Evolutionary conservation across 2,329 filamentous ascomycete genomes (phyloP).

Genomic region (Colletotrichum magnum): DNA sequence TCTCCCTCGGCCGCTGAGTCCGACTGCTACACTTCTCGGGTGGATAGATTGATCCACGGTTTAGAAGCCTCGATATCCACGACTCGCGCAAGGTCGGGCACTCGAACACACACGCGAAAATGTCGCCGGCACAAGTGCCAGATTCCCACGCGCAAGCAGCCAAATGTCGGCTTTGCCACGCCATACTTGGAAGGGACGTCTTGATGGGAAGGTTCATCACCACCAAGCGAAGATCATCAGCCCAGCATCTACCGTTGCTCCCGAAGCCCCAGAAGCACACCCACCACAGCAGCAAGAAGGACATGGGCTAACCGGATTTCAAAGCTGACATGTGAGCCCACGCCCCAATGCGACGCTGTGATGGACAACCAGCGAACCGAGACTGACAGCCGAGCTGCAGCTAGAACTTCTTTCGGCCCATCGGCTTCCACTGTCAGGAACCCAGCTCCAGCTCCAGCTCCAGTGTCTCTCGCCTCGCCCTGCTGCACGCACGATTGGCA

Average conservation of each 20-base stretch:
- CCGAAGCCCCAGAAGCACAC: constrained; percentile 3
- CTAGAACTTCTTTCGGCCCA: constrained; percentile 16
- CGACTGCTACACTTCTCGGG: background rate
- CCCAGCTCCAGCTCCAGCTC: background rate
- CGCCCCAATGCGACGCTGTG: constrained; percentile 1
- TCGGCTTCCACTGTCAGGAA: constrained; percentile 5
- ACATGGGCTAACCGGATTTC: background rate
- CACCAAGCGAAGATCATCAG: constrained; percentile 6
- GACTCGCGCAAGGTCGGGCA: background rate
- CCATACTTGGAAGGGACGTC: background rate
- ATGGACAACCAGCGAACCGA: constrained; percentile 5
- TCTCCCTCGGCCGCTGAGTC: background rate
- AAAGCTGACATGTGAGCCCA: constrained; percentile 29
- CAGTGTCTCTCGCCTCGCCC: background rate
- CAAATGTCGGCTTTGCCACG: constrained; percentile 3
- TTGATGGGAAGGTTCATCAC: background rate
- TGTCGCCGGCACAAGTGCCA: background rate
- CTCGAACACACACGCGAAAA: background rate
- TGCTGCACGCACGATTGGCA: constrained; percentile 15
- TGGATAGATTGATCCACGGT: no score
- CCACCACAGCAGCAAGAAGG: background rate
- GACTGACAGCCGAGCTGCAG: constrained; percentile 23
- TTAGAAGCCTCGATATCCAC: background rate
- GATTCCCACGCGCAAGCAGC: background rate
- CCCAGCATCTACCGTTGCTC: background rate